Evolutionary conservation across 306 rosid genomes (phyloP), one percentile per base, ranked within the genome.

Genomic region (Inga laurina): DNA sequence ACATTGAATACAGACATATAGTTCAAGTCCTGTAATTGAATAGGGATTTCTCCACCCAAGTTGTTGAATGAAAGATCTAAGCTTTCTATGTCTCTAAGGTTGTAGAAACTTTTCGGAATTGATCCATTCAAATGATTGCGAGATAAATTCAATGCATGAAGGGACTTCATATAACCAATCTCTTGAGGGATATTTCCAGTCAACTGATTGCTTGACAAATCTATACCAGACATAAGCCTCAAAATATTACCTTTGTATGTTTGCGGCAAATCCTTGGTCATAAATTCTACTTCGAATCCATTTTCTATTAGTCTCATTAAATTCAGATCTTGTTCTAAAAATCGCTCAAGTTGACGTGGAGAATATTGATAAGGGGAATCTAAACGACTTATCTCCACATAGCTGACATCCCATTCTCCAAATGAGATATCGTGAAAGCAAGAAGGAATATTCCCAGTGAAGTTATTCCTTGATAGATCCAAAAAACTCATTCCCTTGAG

Each of bases 111-210:
- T 41, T 11, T 10, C 0, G 74, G 74, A 11, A 71, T 71, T 3
- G 75, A n/a, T 21, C 75, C 75, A 43, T 43, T 41, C 10, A 71
- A 43, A 71, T 71, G 21, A 32, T 82, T 82, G 30, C 69, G 57
- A 8, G 85, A 83, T 15, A 83, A 57, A 39, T 82, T 82, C 19
- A 82, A 27, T 15, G 78, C 78, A 57, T 0, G 72, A 52, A 82
- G 74, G 8, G 4, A 43, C 5, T 10, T 0, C 3, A 71, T 1
- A 19, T 39, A 8, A 32, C 85, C 85, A 12, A 83, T 18, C 30
- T 77, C 52, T 0, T 7, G 21, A 1, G 82, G 82, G 21, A 83
- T 76, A 1, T 52, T 13, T 19, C 85, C 73, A 3, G 10, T 67
- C 0, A 82, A 10, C 2, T 54, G 8, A 12, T 77, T 83, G 49